phyloP scores from a whole-genome alignment of 352 stramenopile genomes.

The Pythium apleroticum region DNA sequence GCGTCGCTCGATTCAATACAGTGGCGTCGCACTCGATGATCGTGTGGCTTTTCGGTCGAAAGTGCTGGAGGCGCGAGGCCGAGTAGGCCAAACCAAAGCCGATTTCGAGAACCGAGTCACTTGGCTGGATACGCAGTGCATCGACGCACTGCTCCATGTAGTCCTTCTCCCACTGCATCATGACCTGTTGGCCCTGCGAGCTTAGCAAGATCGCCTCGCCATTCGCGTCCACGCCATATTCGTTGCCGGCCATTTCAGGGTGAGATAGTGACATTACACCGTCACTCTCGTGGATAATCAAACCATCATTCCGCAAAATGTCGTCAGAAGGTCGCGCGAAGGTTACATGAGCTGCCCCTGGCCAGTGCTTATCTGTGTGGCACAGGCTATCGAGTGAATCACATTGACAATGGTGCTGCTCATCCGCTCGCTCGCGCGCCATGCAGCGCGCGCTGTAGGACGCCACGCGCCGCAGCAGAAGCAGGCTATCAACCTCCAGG shows the following conservation, averaged over 20 bases:
- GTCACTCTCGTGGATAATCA: slow-evolving; percentile 7
- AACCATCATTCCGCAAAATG: slow-evolving; percentile 7
- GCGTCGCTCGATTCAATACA: slow-evolving; percentile 43
- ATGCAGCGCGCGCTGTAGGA: slow-evolving; percentile 24
- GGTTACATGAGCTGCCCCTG: background rate
- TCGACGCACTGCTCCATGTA: slow-evolving; percentile 84
- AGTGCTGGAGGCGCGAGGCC: slow-evolving; percentile 65
- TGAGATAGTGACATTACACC: background rate
- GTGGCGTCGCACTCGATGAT: slow-evolving; percentile 81
- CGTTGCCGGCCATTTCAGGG: slow-evolving; percentile 50
- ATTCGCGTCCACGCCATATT: slow-evolving; percentile 39
- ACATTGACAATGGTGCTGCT: slow-evolving; percentile 53
- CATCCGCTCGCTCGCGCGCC: slow-evolving; percentile 38
- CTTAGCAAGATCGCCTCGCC: slow-evolving; percentile 57
- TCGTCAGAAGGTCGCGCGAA: slow-evolving; percentile 35
- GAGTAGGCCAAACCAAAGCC: slow-evolving; percentile 87
- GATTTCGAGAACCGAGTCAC: slow-evolving; percentile 79
- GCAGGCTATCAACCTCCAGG: slow-evolving; percentile 19
- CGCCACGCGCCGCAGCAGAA: slow-evolving; percentile 15
- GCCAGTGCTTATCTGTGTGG: slow-evolving; percentile 21
- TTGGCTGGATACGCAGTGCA: slow-evolving; percentile 43
- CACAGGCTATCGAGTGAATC: background rate
- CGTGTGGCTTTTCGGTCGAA: slow-evolving; percentile 49
- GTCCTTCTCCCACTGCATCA: slow-evolving; percentile 86
- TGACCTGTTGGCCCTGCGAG: slow-evolving; percentile 79